Conservation (phyloP, 345 rosid genomes). For the Moringa oleifera region DNA sequence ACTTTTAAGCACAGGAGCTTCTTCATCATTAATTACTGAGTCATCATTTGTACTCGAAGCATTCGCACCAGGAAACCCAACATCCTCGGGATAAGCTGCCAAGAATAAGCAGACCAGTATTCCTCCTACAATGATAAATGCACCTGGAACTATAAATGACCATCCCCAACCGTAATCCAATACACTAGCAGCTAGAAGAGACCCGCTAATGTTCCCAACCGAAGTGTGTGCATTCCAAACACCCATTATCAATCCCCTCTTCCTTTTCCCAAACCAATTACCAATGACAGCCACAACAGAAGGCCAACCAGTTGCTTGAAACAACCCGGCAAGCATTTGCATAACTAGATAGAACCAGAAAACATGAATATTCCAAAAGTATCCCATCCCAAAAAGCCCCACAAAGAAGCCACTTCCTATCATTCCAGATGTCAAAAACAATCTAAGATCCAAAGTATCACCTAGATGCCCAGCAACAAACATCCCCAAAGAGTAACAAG, state of each 20-base stretch:
- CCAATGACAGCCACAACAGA: constrained; percentile 91
- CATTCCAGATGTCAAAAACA: constrained; percentile 64
- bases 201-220: constrained; percentile 77
- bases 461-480: constrained; percentile 77
- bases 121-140: constrained; percentile 62
- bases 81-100: constrained; percentile 92
- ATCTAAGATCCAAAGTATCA: constrained; percentile 59
- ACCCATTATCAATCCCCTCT: constrained; percentile 86
- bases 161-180: constrained; percentile 85
- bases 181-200: constrained; percentile 64
- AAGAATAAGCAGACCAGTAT: constrained; percentile 68
- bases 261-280: constrained; percentile 78
- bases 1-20: constrained; percentile 19
- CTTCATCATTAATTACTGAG: constrained; percentile 23
- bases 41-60: constrained; percentile 9
- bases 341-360: constrained; percentile 49
- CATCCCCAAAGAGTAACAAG: constrained; percentile 70
- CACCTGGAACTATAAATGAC: constrained; percentile 83
- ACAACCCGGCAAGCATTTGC: constrained; percentile 74
- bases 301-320: constrained; percentile 93
- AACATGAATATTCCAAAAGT: constrained; percentile 79
- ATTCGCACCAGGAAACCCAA: constrained; percentile 55
- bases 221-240: constrained; percentile 93
- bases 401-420: constrained; percentile 72
- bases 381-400: constrained; percentile 60